phyloP scores from a whole-genome alignment of 179 eudicot genomes.

The Sideroxylon spinosum region DNA sequence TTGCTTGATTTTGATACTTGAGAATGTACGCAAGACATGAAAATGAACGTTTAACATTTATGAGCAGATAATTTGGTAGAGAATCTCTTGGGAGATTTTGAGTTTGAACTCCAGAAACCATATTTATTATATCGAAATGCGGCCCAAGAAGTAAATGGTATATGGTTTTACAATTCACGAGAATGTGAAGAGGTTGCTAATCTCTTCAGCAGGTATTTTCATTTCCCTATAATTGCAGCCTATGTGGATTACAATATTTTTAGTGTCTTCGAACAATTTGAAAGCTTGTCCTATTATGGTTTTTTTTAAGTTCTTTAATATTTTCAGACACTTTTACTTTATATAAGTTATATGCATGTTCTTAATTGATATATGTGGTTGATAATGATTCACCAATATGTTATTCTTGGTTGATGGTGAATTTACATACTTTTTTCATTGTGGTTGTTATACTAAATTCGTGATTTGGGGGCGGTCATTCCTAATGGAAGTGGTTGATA shows the following conservation, averaged over 20 bases:
- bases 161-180: slow-evolving; percentile 88
- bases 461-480: neutral
- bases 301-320: neutral
- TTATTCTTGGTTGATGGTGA: neutral
- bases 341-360: neutral
- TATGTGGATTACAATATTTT: neutral
- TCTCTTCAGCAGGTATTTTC: slow-evolving; percentile 62
- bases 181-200: slow-evolving; percentile 90
- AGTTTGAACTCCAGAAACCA: slow-evolving; percentile 83
- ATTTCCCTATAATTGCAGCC: neutral
- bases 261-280: neutral
- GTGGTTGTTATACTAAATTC: neutral
- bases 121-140: slow-evolving; percentile 84
- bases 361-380: neutral
- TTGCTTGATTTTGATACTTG: neutral
- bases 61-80: slow-evolving; percentile 83
- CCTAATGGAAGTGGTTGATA: too few species aligned
- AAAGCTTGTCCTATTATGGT: neutral
- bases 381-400: neutral
- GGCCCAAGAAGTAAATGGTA: slow-evolving; percentile 86
- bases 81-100: slow-evolving; percentile 88
- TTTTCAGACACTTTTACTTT: neutral
- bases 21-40: neutral
- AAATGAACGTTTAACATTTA: neutral
- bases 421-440: neutral